Evolutionary conservation across 495 filamentous ascomycete species (phyloP).

Genomic region (Parachaetomium inaequale): DNA sequence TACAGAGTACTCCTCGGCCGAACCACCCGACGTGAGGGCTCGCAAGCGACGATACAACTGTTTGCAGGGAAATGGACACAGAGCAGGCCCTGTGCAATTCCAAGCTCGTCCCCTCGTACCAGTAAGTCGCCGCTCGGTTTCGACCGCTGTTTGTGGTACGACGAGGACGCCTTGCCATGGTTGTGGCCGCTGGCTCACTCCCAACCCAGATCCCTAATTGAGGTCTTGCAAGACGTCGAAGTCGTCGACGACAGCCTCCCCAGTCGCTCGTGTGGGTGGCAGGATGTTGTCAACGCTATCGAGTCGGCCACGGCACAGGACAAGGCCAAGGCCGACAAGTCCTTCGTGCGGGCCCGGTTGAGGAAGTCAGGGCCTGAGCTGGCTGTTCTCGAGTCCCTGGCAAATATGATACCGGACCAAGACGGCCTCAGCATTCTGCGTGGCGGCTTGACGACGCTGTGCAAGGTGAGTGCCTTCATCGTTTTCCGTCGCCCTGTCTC

Average conservation of each 20-base stretch:
- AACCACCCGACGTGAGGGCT: no score
- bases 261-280: background rate
- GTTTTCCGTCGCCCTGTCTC: no score
- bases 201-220: background rate
- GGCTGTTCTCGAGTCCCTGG: background rate
- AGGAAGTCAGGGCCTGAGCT: background rate
- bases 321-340: background rate
- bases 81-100: background rate
- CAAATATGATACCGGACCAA: background rate
- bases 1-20: no score
- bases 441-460: background rate
- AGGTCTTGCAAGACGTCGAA: background rate
- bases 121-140: background rate
- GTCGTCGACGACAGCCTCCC: background rate
- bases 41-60: background rate
- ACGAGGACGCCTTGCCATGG: background rate
- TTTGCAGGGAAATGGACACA: background rate
- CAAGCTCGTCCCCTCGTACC: background rate
- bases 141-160: background rate
- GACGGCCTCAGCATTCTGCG: background rate
- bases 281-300: background rate
- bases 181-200: background rate
- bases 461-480: background rate
- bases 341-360: background rate
- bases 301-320: background rate